phyloP scores from a whole-genome alignment of 2,329 filamentous ascomycete genomes.

The Cladobotryum protrusum region DNA sequence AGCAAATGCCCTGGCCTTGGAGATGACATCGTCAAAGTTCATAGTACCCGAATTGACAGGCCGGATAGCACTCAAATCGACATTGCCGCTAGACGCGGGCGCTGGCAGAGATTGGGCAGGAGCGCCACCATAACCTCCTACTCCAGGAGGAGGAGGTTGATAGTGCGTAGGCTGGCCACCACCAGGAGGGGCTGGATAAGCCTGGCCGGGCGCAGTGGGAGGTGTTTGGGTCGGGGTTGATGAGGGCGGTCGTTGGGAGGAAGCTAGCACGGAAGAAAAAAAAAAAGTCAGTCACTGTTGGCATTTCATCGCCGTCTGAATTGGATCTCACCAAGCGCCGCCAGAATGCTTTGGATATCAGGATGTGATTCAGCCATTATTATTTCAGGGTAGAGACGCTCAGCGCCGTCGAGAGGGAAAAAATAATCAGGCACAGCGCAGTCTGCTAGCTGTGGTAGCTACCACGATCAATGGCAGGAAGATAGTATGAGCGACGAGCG shows the following conservation, averaged over 20 bases:
- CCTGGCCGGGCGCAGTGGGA: slow-evolving; percentile 30
- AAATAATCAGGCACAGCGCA: no score
- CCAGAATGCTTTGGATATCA: slow-evolving; percentile 42
- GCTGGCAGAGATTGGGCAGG: slow-evolving; percentile 51
- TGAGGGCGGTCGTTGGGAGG: slow-evolving; percentile 38
- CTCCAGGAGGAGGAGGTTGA: slow-evolving; percentile 31
- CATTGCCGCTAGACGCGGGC: slow-evolving; percentile 65
- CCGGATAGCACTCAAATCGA: slow-evolving; percentile 75
- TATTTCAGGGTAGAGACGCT: slow-evolving; percentile 1
- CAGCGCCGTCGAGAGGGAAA: no score
- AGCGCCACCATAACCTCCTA: slow-evolving; percentile 31
- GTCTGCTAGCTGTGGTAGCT: no score
- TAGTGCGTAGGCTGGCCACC: slow-evolving; percentile 29
- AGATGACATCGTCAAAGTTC: slow-evolving; percentile 77
- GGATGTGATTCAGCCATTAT: slow-evolving; percentile 34
- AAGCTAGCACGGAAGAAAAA: slow-evolving; percentile 19
- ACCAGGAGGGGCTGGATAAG: slow-evolving; percentile 33
- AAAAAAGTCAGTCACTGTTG: not conserved
- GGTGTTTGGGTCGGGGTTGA: slow-evolving; percentile 38
- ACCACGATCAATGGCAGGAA: no score
- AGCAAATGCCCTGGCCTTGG: slow-evolving; percentile 76
- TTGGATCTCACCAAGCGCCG: slow-evolving; percentile 39
- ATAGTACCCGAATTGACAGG: slow-evolving; percentile 75
- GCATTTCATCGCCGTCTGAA: slow-evolving; percentile 5
- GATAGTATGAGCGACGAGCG: not conserved